Conservation (phyloP, 164 flowering plant species). For the Chimonanthus praecox region DNA sequence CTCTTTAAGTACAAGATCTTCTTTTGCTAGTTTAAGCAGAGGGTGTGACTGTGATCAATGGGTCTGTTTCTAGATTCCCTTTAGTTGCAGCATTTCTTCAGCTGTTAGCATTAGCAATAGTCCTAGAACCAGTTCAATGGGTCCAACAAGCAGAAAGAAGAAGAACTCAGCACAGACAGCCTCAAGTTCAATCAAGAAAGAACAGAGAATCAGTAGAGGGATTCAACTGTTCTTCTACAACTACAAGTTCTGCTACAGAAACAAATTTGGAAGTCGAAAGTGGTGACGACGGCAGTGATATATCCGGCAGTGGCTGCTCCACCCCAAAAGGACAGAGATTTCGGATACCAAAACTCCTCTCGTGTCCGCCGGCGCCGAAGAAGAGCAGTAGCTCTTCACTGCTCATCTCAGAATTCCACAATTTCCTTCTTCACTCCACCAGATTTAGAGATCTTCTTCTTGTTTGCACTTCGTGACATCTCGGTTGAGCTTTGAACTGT, state of each 20-base stretch:
- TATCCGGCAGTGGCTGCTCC: constrained; percentile 14
- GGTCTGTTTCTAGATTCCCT: neutral
- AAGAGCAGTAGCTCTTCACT: constrained; percentile 24
- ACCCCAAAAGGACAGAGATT: constrained; percentile 42
- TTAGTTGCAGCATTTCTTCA: neutral
- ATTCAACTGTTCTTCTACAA: neutral
- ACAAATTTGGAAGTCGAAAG: neutral
- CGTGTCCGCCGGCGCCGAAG: constrained; percentile 59
- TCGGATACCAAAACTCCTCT: constrained; percentile 29
- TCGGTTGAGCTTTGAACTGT: constrained; percentile 13
- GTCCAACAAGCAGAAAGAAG: constrained; percentile 11
- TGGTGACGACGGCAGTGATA: neutral
- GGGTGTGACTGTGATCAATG: neutral
- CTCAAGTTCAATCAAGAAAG: neutral
- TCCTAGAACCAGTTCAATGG: constrained; percentile 1
- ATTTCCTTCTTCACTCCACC: constrained; percentile 37
- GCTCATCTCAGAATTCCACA: constrained; percentile 18
- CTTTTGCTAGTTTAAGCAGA: too few species aligned
- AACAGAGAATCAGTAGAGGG: neutral
- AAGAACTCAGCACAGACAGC: constrained; percentile 8
- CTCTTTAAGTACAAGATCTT: neutral
- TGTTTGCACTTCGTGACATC: constrained; percentile 24
- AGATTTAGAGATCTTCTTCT: constrained; percentile 47
- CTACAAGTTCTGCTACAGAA: neutral
- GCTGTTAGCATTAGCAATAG: neutral